phyloP scores from a whole-genome alignment of 2,329 filamentous ascomycete species.

The Pestalotiopsis sp. region DNA sequence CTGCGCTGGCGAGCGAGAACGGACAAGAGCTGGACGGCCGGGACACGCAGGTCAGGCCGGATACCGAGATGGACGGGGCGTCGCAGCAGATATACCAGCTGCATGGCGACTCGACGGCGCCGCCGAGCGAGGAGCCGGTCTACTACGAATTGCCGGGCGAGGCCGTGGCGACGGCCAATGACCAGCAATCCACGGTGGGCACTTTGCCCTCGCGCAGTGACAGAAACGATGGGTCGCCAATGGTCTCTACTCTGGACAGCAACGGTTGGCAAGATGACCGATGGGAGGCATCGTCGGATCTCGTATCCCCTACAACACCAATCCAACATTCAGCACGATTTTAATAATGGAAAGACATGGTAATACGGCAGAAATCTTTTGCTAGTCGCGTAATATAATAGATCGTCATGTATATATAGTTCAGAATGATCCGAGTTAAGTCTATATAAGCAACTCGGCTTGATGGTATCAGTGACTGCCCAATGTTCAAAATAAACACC shows the following conservation, averaged over 20 bases:
- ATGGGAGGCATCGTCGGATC: conserved; percentile 21
- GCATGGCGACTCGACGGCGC: conserved; percentile 16
- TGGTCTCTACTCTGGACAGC: conserved; percentile 28
- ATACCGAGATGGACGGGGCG: conserved; percentile 23
- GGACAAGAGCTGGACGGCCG: conserved; percentile 15
- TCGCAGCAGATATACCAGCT: conserved; percentile 20
- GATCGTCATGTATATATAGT: too few species aligned
- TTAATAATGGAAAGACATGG: not conserved
- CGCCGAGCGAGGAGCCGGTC: conserved; percentile 19
- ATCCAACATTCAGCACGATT: conserved; percentile 7
- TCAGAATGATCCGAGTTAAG: too few species aligned
- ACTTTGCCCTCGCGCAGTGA: conserved; percentile 15
- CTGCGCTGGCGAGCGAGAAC: not conserved
- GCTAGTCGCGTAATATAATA: too few species aligned
- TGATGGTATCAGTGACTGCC: not conserved
- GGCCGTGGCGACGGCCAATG: conserved; percentile 15
- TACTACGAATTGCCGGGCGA: conserved; percentile 29
- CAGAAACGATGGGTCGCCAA: conserved; percentile 22
- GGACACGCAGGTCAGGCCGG: conserved; percentile 8
- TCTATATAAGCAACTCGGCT: not conserved
- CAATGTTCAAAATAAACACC: not conserved
- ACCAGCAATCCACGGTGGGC: conserved; percentile 17
- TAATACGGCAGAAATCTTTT: too few species aligned
- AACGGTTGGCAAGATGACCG: conserved; percentile 16
- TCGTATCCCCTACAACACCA: conserved; percentile 30